Conservation (phyloP, 129 eudicot genomes). For the Apium graveolens region DNA sequence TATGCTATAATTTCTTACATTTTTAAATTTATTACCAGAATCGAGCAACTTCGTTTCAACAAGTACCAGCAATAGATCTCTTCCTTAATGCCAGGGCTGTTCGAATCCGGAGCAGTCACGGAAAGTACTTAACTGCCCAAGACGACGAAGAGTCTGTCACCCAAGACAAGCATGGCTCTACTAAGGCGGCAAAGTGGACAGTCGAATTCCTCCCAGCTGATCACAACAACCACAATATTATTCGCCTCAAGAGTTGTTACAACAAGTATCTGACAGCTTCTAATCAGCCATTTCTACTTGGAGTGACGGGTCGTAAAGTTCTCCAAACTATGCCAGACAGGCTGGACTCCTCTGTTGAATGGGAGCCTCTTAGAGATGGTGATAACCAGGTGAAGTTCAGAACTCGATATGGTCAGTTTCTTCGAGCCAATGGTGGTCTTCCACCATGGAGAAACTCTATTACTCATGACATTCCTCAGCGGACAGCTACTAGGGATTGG, state of each 20-base stretch:
- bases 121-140: conserved; percentile 60
- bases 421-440: conserved; percentile 57
- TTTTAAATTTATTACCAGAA: neutral
- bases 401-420: conserved; percentile 60
- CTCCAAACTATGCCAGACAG: conserved; percentile 48
- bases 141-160: conserved; percentile 55
- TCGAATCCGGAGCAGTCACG: conserved; percentile 51
- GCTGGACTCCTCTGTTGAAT: conserved; percentile 63
- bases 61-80: conserved; percentile 28
- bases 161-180: conserved; percentile 36
- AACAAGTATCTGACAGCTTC: conserved; percentile 67
- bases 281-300: conserved; percentile 53
- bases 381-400: conserved; percentile 36
- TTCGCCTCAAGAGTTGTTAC: conserved; percentile 65
- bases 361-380: conserved; percentile 55
- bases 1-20: neutral
- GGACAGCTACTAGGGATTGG: conserved; percentile 65
- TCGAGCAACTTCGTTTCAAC: neutral
- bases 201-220: conserved; percentile 49
- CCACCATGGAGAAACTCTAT: conserved; percentile 82
- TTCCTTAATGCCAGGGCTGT: conserved; percentile 51
- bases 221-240: conserved; percentile 16
- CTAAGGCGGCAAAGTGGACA: conserved; percentile 44
- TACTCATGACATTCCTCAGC: conserved; percentile 69
- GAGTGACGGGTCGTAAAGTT: conserved; percentile 72